Conservation (phyloP, 148 eudicot species). For the Persicaria maculosa region DNA sequence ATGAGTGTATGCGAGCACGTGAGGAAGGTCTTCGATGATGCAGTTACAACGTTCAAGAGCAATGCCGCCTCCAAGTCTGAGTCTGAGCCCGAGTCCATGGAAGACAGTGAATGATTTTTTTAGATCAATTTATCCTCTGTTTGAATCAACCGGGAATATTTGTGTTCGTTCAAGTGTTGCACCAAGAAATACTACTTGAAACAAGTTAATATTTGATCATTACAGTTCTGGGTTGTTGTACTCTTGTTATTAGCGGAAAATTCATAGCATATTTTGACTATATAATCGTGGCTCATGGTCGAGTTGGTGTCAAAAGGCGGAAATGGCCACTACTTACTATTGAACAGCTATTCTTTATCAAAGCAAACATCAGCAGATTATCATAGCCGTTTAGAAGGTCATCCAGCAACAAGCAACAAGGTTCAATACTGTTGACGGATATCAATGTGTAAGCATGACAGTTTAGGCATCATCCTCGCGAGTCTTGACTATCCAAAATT, state of each 20-base stretch:
- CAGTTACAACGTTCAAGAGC: slow-evolving; percentile 38
- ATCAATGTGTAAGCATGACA: too few species aligned
- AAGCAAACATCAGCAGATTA: too few species aligned
- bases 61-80: neutral
- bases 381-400: too few species aligned
- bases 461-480: too few species aligned
- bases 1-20: slow-evolving; percentile 58
- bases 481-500: too few species aligned
- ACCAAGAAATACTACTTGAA: neutral
- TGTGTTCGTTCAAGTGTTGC: neutral
- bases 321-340: too few species aligned
- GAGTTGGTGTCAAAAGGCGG: too few species aligned
- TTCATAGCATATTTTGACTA: neutral
- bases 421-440: too few species aligned
- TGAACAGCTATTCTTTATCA: too few species aligned
- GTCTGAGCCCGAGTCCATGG: slow-evolving; percentile 21
- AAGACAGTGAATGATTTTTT: slow-evolving; percentile 13
- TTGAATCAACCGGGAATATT: neutral
- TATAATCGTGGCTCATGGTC: too few species aligned
- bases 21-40: slow-evolving; percentile 49
- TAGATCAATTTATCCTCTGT: neutral
- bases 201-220: neutral
- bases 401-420: too few species aligned
- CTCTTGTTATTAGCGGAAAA: neutral
- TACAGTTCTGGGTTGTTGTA: neutral